Evolutionary conservation across 805 yeast genomes (phyloP), one percentile per base, ranked within the genome.

Genomic region (Yarrowia sp.): DNA sequence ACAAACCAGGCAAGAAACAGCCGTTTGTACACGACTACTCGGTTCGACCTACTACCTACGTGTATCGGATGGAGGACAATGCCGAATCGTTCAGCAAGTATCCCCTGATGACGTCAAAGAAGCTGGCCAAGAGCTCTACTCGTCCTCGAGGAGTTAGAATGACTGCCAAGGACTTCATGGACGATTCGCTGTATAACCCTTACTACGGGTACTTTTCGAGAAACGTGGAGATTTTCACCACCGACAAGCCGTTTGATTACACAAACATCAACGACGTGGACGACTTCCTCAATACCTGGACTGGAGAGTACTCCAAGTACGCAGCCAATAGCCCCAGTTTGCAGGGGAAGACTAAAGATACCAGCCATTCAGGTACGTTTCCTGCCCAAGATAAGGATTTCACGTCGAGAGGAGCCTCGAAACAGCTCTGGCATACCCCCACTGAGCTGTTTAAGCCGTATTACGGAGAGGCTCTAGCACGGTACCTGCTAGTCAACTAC

Each of bases 351-450:
- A 67, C 68, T 4, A 68, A 66, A 47, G 70, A 64, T 10, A 56
- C 70, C 17, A 68, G 66, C 17, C 15, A 49, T 49, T n/a, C 66
- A 20, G 66, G 66, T 15, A 46, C 66, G 13, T 61, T 61, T n/a
- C 66, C 66, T 9, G 55, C 66, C 38, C 33, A 61, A 24, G 55
- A 61, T 38, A 46, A 61, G 46, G 66, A 61, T 13, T 61, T 61
- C 17, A 47, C 55, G 7, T 46, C 63, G 9, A 61, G 65, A 69
- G 73, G 52, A 78, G 80, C 87, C 71, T 86, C 73, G 13, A 64
- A 71, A 15, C 96, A 91, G 76, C 77, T 90, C 56, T 91, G 96
- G 96, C 96, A 91, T 74, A 91, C 96, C 0, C 97, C 97, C 0
- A 89, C 95, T 0, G 97, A 92, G 76, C 79, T 91, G 53, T 91